phyloP scores from a whole-genome alignment of 768 basidiomycete species.

The Pilatotrama ljubarskyi region DNA sequence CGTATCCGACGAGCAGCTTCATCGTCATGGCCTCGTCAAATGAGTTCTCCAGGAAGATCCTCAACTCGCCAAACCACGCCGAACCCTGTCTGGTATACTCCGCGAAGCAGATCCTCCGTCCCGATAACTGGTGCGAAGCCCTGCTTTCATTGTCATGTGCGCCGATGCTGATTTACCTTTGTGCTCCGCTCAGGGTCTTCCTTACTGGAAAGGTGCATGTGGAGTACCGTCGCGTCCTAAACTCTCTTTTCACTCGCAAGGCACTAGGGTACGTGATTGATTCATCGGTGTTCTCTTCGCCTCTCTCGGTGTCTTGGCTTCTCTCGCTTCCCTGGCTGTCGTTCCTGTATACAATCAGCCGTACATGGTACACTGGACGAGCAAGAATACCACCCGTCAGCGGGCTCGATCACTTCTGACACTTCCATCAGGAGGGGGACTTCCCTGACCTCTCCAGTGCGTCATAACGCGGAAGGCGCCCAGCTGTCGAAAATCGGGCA shows the following conservation, averaged over 20 bases:
- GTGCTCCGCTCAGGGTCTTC: slow-evolving; percentile 74
- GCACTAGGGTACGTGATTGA: slow-evolving; percentile 70
- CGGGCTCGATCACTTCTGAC: too few relatives aligned
- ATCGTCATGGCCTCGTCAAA: slow-evolving; percentile 98
- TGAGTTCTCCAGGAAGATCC: slow-evolving; percentile 89
- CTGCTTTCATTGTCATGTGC: not conserved
- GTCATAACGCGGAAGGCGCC: too few relatives aligned
- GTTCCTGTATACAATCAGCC: not conserved
- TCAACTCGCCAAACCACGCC: slow-evolving; percentile 90
- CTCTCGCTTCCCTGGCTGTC: not conserved
- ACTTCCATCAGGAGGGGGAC: too few relatives aligned
- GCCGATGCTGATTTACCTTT: not conserved
- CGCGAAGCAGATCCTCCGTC: slow-evolving; percentile 80
- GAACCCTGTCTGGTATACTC: slow-evolving; percentile 94
- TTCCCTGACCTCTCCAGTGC: too few relatives aligned
- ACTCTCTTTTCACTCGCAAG: slow-evolving; percentile 90
- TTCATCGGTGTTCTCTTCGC: not conserved
- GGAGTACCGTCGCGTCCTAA: slow-evolving; percentile 90
- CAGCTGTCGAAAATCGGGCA: too few relatives aligned
- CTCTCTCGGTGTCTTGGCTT: not conserved
- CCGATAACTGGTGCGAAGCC: slow-evolving; percentile 77
- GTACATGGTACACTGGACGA: not conserved
- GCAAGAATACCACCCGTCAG: too few relatives aligned
- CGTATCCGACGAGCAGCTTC: slow-evolving; percentile 59
- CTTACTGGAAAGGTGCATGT: slow-evolving; percentile 91